Conservation (phyloP, 768 basidiomycete species). For the Sporobolomyces roseus region DNA sequence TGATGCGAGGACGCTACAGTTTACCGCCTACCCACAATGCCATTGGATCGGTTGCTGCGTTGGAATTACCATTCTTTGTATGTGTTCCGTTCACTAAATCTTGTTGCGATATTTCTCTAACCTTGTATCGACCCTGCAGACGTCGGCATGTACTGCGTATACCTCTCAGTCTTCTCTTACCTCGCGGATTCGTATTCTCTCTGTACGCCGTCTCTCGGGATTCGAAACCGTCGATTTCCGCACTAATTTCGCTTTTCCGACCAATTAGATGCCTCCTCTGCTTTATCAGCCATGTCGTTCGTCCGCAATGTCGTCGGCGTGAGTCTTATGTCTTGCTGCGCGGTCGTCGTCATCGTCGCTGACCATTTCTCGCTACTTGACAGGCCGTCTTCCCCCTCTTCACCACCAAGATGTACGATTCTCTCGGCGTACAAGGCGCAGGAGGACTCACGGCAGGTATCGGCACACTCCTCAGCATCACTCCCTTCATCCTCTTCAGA, state of each 20-base stretch:
- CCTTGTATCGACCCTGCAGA: too few species aligned
- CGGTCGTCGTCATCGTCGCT: constrained; percentile 39
- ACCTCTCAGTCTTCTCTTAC: constrained; percentile 19
- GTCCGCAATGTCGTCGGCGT: constrained; percentile 48
- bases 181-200: not conserved
- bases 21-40: constrained; percentile 44
- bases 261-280: constrained; percentile 25
- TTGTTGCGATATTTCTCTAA: too few species aligned
- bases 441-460: constrained; percentile 33
- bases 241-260: constrained; percentile 15
- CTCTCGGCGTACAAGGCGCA: constrained; percentile 61
- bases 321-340: constrained; percentile 62
- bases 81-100: not conserved
- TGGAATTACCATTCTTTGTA: constrained; percentile 47
- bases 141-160: constrained; percentile 41
- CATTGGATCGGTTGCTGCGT: constrained; percentile 50
- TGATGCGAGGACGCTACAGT: too few species aligned
- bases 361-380: constrained; percentile 40
- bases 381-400: constrained; percentile 63
- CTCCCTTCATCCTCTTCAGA: constrained; percentile 34
- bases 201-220: not conserved
- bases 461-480: constrained; percentile 21
- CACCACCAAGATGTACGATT: constrained; percentile 58
- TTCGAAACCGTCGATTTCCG: not conserved
- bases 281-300: constrained; percentile 46